Base-by-base conservation (phyloP, 805 yeast species). In the Candida argentea region DNA sequence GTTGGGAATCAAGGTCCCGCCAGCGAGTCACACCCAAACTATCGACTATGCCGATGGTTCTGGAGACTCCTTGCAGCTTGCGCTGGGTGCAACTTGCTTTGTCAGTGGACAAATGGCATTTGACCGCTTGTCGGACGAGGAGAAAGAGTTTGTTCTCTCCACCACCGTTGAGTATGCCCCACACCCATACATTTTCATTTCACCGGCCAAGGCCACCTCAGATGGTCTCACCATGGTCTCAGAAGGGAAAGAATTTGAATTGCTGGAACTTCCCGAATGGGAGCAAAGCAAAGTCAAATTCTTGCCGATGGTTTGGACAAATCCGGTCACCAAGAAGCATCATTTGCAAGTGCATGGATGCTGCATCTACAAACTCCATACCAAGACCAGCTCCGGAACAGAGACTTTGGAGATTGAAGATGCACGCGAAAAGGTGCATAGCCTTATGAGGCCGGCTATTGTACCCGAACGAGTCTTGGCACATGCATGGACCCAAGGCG, bases 81-180 rank as follows among this genome's bases (percentile, higher is more conserved):
- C 81, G 4, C 87, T 78, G 48, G 95, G 94, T 30, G 89, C 95
- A 15, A 85, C 95, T 5, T 86, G 91, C 14, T 85, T 85, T 52
- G 82, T 82, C 10, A 74, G 85, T 24, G 94, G 95, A n/a, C 78
- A 74, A 24, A 71, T 64, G 20, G 93, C 94, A 0, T 85, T 79
- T 46, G 73, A 76, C 22, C 43, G 65, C 14, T 64, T 85, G 30
- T 62, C 76, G 6, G 72, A 65, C 4, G 83, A 77, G 46, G 91
- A 84, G 36, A 71, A 84, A 53, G 60, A 78, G 36, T 66, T 75
- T 38, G 94, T 87, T 2, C 63, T 83, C 34, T 65, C 68, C 46
- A 78, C 93, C n/a, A 75, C 73, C 3, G 89, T 85, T 14, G 83
- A 76, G 25, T 85, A 85, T 50, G 94, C 94, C 11, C 95, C 95